phyloP scores from a whole-genome alignment of 345 rosid species.

The Hypericum androsaemum region DNA sequence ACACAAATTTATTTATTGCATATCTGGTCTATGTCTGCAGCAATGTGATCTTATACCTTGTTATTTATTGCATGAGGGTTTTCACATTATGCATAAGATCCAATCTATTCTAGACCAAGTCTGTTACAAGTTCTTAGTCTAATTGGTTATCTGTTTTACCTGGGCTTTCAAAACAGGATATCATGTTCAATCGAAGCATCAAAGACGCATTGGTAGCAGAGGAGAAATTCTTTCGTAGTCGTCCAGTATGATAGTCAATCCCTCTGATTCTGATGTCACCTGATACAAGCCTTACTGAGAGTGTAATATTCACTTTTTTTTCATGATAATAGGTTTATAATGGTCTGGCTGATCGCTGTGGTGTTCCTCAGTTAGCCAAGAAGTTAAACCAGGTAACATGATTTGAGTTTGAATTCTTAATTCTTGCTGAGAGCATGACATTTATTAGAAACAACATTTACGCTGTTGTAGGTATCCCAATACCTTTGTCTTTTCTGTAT shows the following conservation, averaged over 20 bases:
- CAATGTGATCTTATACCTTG: too few relatives aligned
- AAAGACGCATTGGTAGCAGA: constrained; percentile 88
- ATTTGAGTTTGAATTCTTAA: constrained; percentile 9
- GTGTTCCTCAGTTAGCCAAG: constrained; percentile 87
- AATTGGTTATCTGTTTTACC: too few relatives aligned
- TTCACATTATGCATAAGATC: too few relatives aligned
- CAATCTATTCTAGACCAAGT: too few relatives aligned
- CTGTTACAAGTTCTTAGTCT: too few relatives aligned
- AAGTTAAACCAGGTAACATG: constrained; percentile 76
- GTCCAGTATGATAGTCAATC: constrained; percentile 52
- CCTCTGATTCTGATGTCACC: constrained; percentile 8
- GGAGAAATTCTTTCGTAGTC: constrained; percentile 87
- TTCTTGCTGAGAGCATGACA: not conserved
- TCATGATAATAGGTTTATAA: constrained; percentile 47
- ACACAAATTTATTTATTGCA: too few relatives aligned
- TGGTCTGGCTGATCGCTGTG: constrained; percentile 88
- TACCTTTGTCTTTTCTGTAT: too few relatives aligned
- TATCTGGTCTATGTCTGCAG: too few relatives aligned
- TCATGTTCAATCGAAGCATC: constrained; percentile 66
- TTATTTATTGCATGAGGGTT: too few relatives aligned
- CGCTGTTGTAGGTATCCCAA: too few relatives aligned
- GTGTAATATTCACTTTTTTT: not conserved
- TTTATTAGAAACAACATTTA: too few relatives aligned
- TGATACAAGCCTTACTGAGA: not conserved
- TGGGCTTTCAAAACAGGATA: constrained; percentile 42